A percentile compares a stretch with the other conserved stretches of the same genome.
phyloP scores from a whole-genome alignment of 2,329 filamentous ascomycete species.

The Colletotrichum sojae region DNA sequence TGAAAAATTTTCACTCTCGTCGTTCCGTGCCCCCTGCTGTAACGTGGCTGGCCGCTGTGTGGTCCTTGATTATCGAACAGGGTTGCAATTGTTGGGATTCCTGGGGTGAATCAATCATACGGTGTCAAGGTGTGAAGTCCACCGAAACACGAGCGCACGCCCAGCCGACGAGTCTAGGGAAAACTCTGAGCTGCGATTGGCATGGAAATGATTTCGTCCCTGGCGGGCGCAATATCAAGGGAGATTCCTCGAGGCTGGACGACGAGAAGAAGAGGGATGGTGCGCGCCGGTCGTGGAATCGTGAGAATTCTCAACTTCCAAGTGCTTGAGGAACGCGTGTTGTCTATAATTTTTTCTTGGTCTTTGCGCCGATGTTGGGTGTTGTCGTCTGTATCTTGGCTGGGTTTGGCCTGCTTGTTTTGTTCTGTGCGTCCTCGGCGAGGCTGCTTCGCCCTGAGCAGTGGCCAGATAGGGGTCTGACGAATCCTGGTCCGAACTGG shows the following conservation, averaged over 20 bases:
- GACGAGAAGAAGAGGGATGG: not conserved
- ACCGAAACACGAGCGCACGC: slow-evolving; percentile 31
- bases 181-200: slow-evolving; percentile 21
- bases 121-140: slow-evolving; percentile 33
- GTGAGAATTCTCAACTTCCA: not conserved
- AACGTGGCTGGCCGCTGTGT: slow-evolving; percentile 36
- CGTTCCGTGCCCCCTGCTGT: slow-evolving; percentile 21
- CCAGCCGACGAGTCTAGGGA: slow-evolving; percentile 1
- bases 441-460: slow-evolving; percentile 11
- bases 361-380: too few species aligned
- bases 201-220: slow-evolving; percentile 27
- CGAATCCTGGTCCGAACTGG: slow-evolving; percentile 1
- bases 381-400: not conserved
- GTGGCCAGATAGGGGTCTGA: not conserved
- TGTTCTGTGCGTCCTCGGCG: slow-evolving; percentile 29
- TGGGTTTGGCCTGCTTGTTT: slow-evolving; percentile 29
- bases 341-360: not conserved
- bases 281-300: not conserved
- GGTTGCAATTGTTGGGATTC: slow-evolving; percentile 36
- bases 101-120: slow-evolving; percentile 38
- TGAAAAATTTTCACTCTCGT: slow-evolving; percentile 34
- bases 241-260: slow-evolving; percentile 23
- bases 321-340: not conserved
- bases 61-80: slow-evolving; percentile 27
- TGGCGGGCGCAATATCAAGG: slow-evolving; percentile 16